Evolutionary conservation across 1,284 basidiomycete genomes (phyloP), one percentile per base, ranked within the genome.

Genomic region (Apiotrichum siamense): DNA sequence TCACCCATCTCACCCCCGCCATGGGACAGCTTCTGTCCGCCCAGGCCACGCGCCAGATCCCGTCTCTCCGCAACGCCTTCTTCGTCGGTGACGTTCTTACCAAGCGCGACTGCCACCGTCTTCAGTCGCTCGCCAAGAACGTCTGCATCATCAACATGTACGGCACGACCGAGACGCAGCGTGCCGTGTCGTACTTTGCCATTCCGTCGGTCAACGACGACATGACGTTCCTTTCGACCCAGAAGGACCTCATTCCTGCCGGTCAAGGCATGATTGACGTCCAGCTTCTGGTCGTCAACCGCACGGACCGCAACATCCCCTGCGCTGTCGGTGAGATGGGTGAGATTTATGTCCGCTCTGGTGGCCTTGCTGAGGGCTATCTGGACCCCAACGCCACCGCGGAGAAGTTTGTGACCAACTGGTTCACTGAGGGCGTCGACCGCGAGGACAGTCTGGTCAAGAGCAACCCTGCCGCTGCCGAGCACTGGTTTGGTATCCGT

Each of bases 51-150:
- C 80, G 84, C 18, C 84, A 88, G 66, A 97, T 98, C 60, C 87
- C 90, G 1, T 82, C 85, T 9, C 83, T 99, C 24, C 77, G 75
- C 35, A 92, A 89, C 64, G 96, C 96, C 11, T 98, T 99, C 79
- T 98, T 98, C 68, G 96, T 99, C 50, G 96, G 96, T n/a, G 96
- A 99, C 69, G 85, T 98, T 31, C 83, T 99, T 52, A 98, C 96
- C 61, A 99, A 98, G 76, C 87, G 96, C 42, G 96, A 99, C 74
- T 98, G 96, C 72, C 83, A 89, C 38, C 87, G 96, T 44, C 80
- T 99, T 7, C 96, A 99, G 73, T 82, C 88, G 5, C 84, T 98
- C 42, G 96, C 96, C 1, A 77, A 84, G 29, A 96, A 98, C 64
- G 92, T 94, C 13, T 79, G 83, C 44, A 96, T 99, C 73, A 86